phyloP scores from a whole-genome alignment of 129 eudicot species.

The Pseudognaphalium luteoalbum region DNA sequence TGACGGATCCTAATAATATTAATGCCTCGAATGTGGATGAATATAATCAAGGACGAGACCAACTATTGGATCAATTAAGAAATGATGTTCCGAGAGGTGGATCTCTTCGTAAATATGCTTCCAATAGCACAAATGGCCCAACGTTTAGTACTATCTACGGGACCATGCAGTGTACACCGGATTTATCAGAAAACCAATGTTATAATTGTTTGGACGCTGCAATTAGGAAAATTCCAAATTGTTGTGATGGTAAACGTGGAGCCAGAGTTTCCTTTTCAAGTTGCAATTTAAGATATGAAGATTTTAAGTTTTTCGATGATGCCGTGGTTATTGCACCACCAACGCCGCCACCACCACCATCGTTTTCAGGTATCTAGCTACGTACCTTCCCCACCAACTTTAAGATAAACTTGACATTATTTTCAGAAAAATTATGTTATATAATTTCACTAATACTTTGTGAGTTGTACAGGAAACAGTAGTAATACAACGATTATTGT shows the following conservation, averaged over 20 bases:
- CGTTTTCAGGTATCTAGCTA: conserved; percentile 12
- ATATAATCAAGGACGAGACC: conserved; percentile 20
- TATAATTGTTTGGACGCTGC: conserved; percentile 21
- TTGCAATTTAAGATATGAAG: conserved; percentile 40
- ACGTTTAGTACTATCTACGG: conserved; percentile 22
- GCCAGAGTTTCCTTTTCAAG: conserved; percentile 21
- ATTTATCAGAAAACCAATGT: conserved; percentile 27
- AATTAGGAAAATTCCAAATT: background rate
- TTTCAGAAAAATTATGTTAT: background rate
- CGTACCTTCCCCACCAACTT: background rate
- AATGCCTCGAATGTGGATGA: background rate
- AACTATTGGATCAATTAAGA: conserved; percentile 28
- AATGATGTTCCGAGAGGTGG: conserved; percentile 37
- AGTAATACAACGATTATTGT: conserved; percentile 10
- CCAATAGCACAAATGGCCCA: conserved; percentile 11
- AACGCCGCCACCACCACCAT: conserved; percentile 12
- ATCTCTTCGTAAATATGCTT: conserved; percentile 44
- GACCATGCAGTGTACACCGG: conserved; percentile 43
- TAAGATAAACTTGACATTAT: too few relatives aligned
- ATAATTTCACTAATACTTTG: background rate
- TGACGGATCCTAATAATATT: background rate
- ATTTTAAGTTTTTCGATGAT: conserved; percentile 19
- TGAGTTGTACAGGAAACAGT: conserved; percentile 15
- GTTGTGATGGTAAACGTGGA: conserved; percentile 35
- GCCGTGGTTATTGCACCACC: conserved; percentile 21